Evolutionary conservation across 495 filamentous ascomycete genomes (phyloP).

Genomic region (Oidiodendron maius): DNA sequence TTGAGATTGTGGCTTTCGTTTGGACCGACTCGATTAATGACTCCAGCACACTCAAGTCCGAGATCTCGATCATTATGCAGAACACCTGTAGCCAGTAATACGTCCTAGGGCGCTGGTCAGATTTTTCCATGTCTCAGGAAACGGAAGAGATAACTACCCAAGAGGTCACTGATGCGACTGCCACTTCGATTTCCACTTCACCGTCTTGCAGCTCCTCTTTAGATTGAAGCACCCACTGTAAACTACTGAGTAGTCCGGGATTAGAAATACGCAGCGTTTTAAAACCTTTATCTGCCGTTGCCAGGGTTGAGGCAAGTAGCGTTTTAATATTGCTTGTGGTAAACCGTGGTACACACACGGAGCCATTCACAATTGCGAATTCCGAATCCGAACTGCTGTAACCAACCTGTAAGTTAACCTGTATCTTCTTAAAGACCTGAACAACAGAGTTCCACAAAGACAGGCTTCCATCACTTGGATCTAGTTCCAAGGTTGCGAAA

Average conservation of each 20-base stretch:
- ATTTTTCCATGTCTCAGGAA: neutral
- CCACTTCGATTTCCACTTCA: conserved; percentile 8
- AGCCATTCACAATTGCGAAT: neutral
- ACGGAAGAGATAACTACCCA: neutral
- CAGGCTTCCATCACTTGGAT: neutral
- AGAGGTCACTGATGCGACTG: neutral
- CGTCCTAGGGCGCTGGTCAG: neutral
- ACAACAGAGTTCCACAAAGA: neutral
- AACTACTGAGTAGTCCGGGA: neutral
- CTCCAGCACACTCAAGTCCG: neutral
- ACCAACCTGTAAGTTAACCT: neutral
- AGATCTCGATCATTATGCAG: neutral
- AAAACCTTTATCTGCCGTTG: neutral
- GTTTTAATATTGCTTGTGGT: neutral
- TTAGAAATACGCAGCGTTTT: neutral
- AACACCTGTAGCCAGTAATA: neutral
- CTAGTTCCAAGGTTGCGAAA: conserved; percentile 5
- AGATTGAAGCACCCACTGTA: neutral
- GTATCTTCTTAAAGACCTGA: neutral
- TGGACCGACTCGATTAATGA: neutral
- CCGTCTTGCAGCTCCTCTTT: neutral
- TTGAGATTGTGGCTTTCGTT: neutral
- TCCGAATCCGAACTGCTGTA: neutral
- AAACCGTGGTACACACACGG: neutral
- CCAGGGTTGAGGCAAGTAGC: neutral